A percentile compares a stretch with the other conserved stretches of the same genome.
Conservation (phyloP, 176 grass and related monocot genomes). For the Puccinellia tenuiflora region DNA sequence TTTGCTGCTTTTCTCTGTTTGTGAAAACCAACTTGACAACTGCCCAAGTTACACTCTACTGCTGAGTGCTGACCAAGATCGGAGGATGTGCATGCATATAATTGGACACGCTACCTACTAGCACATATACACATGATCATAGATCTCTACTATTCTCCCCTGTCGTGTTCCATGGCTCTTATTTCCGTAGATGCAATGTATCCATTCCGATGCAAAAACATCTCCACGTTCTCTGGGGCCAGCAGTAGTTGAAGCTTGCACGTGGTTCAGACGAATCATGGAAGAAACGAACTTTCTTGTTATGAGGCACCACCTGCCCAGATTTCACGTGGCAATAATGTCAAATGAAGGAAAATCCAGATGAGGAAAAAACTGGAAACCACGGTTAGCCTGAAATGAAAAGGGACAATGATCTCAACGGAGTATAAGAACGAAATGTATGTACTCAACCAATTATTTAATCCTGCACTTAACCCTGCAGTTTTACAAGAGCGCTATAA, state of each 20-base stretch:
- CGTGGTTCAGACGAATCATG: slow-evolving; percentile 18
- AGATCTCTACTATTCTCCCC: slow-evolving; percentile 14
- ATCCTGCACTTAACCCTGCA: background rate
- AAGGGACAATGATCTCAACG: background rate
- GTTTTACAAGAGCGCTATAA: background rate
- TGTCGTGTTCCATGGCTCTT: background rate
- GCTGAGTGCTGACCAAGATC: too few relatives aligned
- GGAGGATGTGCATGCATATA: background rate
- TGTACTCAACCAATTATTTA: background rate
- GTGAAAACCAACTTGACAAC: too few relatives aligned
- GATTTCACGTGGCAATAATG: background rate
- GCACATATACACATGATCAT: background rate
- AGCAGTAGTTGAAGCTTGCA: slow-evolving; percentile 19
- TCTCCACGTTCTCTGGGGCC: slow-evolving; percentile 40
- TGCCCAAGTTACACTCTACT: too few relatives aligned
- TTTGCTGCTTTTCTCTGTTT: too few relatives aligned
- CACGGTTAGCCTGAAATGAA: too few relatives aligned
- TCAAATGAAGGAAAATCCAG: background rate
- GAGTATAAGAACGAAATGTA: background rate
- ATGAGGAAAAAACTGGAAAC: background rate
- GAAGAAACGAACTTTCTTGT: background rate
- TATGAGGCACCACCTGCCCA: background rate
- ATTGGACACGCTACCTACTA: background rate
- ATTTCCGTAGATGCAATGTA: background rate
- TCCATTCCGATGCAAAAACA: slow-evolving; percentile 6